Evolutionary conservation across 1,284 basidiomycete genomes (phyloP).

Genomic region (Rhodofomes roseus): DNA sequence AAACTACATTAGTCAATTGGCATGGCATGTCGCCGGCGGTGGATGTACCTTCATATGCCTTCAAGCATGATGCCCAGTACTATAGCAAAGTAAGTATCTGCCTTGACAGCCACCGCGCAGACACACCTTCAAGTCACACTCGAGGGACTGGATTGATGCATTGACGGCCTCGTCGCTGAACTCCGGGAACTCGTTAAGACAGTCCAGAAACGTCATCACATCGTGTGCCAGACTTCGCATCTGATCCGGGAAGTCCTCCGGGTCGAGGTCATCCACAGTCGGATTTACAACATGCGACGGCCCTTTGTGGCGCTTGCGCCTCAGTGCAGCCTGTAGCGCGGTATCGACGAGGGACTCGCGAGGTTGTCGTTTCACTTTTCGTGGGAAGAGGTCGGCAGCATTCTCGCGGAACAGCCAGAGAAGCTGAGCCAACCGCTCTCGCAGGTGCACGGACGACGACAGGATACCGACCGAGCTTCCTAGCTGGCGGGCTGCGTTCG

Average conservation of each 20-base stretch:
- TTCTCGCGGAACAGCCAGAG: slow-evolving; percentile 67
- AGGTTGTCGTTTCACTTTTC: slow-evolving; percentile 47
- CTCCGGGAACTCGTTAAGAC: slow-evolving; percentile 72
- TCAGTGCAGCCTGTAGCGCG: slow-evolving; percentile 25
- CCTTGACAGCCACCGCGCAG: neutral
- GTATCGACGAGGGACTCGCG: slow-evolving; percentile 39
- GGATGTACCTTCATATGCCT: slow-evolving; percentile 50
- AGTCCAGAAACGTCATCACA: slow-evolving; percentile 59
- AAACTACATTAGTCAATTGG: neutral
- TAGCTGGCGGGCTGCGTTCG: slow-evolving; percentile 67
- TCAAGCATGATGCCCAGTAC: slow-evolving; percentile 71
- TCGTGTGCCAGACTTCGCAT: slow-evolving; percentile 55
- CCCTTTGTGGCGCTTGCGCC: slow-evolving; percentile 25
- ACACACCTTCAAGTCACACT: slow-evolving; percentile 60
- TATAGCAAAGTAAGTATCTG: slow-evolving; percentile 18
- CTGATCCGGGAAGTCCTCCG: slow-evolving; percentile 62
- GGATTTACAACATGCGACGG: slow-evolving; percentile 49
- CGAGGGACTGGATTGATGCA: slow-evolving; percentile 58
- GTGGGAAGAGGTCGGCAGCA: slow-evolving; percentile 65
- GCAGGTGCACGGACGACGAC: slow-evolving; percentile 63
- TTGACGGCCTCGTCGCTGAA: slow-evolving; percentile 72
- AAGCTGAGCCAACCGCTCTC: slow-evolving; percentile 62
- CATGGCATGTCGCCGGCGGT: neutral
- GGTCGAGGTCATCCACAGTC: slow-evolving; percentile 49
- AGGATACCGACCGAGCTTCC: slow-evolving; percentile 71